Conservation (phyloP, 2,329 filamentous ascomycete species). For the Aureobasidium sp. region DNA sequence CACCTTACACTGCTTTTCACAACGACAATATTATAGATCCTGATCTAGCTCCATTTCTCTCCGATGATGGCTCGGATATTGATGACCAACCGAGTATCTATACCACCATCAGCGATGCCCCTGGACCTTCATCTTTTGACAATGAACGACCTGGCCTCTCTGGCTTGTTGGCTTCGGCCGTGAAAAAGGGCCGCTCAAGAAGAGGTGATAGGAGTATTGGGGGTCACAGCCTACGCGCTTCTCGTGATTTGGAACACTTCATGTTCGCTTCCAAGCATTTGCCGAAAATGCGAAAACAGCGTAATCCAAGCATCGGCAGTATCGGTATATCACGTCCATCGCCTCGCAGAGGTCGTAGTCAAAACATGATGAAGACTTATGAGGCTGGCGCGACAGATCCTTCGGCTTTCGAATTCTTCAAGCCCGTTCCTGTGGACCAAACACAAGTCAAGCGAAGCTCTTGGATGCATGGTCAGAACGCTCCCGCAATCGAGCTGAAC, state of each 20-base stretch:
- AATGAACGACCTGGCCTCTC: slow-evolving; percentile 68
- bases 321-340: slow-evolving; percentile 63
- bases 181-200: slow-evolving; percentile 68
- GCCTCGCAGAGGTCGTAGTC: slow-evolving; percentile 56
- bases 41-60: slow-evolving; percentile 90
- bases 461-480: slow-evolving; percentile 68
- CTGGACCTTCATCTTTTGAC: slow-evolving; percentile 50
- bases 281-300: slow-evolving; percentile 59
- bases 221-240: slow-evolving; percentile 54
- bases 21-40: slow-evolving; percentile 98
- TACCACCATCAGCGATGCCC: slow-evolving; percentile 47
- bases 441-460: slow-evolving; percentile 60
- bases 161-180: slow-evolving; percentile 58
- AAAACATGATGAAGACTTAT: slow-evolving; percentile 44
- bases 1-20: slow-evolving; percentile 82
- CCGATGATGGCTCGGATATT: slow-evolving; percentile 70
- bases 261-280: slow-evolving; percentile 60
- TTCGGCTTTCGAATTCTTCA: background rate
- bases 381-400: slow-evolving; percentile 22
- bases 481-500: slow-evolving; percentile 77
- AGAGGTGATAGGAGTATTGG: slow-evolving; percentile 66
- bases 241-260: slow-evolving; percentile 56
- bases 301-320: slow-evolving; percentile 80
- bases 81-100: slow-evolving; percentile 89
- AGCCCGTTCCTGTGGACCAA: background rate